Conservation (phyloP, 202 grass and related monocot species). For the Elaeis oleifera region DNA sequence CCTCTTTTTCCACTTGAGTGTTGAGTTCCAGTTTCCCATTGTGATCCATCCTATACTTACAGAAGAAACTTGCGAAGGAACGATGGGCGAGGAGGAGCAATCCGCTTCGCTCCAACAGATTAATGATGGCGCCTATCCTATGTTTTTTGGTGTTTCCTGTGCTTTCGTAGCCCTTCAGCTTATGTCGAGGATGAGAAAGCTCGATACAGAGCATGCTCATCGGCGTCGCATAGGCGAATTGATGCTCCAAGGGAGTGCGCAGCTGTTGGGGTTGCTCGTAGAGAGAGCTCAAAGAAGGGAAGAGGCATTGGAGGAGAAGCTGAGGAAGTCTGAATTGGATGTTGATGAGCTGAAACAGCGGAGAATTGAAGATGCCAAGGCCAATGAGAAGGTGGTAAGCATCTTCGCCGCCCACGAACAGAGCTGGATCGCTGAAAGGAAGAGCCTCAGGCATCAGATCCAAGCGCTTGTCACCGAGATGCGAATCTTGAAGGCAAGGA, state of each 20-base stretch:
- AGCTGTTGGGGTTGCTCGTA: slow-evolving; percentile 24
- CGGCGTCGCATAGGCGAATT: slow-evolving; percentile 28
- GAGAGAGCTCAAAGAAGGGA: slow-evolving; percentile 9
- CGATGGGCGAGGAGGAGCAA: background rate
- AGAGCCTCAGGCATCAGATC: slow-evolving; percentile 44
- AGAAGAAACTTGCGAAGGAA: no score
- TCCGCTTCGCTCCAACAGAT: no score
- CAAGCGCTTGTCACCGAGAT: slow-evolving; percentile 46
- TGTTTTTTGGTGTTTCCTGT: slow-evolving; percentile 49
- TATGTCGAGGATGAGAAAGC: slow-evolving; percentile 1
- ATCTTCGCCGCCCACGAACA: slow-evolving; percentile 78
- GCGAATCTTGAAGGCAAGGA: slow-evolving; percentile 28
- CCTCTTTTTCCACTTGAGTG: no score
- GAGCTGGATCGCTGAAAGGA: slow-evolving; percentile 62
- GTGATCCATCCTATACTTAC: no score
- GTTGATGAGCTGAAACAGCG: slow-evolving; percentile 35
- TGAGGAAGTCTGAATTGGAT: slow-evolving; percentile 28
- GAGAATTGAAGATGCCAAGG: slow-evolving; percentile 61
- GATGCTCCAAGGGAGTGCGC: slow-evolving; percentile 24
- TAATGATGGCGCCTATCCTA: slow-evolving; percentile 2
- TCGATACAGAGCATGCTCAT: slow-evolving; percentile 22
- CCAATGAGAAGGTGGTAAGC: slow-evolving; percentile 77
- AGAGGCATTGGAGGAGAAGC: slow-evolving; percentile 28
- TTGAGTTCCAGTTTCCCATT: no score
- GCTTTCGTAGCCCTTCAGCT: slow-evolving; percentile 44